phyloP scores from a whole-genome alignment of 2,329 filamentous ascomycete genomes.

The Fusarium buxicola region DNA sequence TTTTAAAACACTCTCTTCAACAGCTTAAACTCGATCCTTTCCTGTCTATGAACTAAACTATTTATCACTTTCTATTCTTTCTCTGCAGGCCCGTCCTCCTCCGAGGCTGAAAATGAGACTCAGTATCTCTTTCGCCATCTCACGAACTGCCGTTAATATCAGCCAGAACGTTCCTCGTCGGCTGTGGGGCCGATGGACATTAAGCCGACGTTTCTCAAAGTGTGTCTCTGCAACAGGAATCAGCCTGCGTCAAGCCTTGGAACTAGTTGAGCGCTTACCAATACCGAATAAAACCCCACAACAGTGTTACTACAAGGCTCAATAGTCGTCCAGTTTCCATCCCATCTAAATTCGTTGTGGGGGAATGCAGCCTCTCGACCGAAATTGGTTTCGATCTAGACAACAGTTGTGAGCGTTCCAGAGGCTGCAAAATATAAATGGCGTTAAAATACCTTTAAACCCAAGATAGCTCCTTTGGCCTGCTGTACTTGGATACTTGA shows the following conservation, averaged over 20 bases:
- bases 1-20: no score
- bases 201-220: background rate
- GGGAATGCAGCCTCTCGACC: conserved; percentile 1
- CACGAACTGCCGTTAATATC: no score
- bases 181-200: background rate
- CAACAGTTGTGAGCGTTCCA: background rate
- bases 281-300: background rate
- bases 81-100: no score
- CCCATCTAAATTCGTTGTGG: background rate
- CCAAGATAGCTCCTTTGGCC: background rate
- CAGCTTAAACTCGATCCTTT: no score
- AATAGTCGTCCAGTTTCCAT: background rate
- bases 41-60: no score
- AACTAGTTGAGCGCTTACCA: background rate
- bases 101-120: no score
- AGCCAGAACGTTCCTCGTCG: no score
- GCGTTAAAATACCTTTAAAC: background rate
- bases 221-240: background rate
- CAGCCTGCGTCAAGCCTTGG: no score
- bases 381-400: conserved; percentile 1
- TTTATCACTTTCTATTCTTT: no score
- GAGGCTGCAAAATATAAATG: background rate
- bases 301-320: background rate
- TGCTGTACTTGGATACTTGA: background rate
- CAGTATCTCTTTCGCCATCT: no score